Base-by-base conservation (phyloP, 2,329 filamentous ascomycete species). In the Cladosporium austrohemisphaericum region DNA sequence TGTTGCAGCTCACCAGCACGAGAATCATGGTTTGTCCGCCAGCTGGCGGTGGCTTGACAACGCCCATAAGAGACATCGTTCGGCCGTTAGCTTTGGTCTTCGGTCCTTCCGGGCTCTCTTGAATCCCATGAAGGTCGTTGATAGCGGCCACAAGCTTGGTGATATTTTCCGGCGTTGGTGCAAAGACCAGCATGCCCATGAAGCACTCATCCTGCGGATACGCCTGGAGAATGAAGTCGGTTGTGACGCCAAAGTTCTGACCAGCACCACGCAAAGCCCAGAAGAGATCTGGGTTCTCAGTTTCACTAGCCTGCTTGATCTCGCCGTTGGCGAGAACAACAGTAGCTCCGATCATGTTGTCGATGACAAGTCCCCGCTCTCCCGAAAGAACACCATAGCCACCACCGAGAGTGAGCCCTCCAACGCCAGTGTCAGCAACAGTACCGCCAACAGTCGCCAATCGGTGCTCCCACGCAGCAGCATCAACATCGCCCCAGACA, bases 391-490 rank as follows among this genome's bases (percentile, higher is more conserved):
- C 75, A 1, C 61, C 59, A 25, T 58, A 59, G 8, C 57, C 57
- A 4, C 57, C 57, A 5, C 44, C 44, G 7, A 47, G 10, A 11
- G 33, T 31, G 6, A 47, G 66, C 0, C 78, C 81, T 2, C 78
- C 80, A 5, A 84, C 76, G 5, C 81, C 81, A 1, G 80, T 84
- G 54, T 83, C 77, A 33, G 78, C 78, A 8, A 84, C 78, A 0
- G 80, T 82, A 2, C 81, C 81, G 7, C 80, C 80, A 0, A 83
- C 77, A 1, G 79, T 79, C 2, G 79, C 80, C 2, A 84, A 71
- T 0, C 72, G 72, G 56, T 78, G 65, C 40, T 72, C 63, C 44
- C 68, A 75, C 0, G 74, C 73, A 0, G 73, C 74, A 5, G 69
- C 63, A 54, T 83, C 79, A 10, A 62, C 59, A 38, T 62, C 59